phyloP scores from a whole-genome alignment of 208 protist genomes.

The Crithidia expoeki region DNA sequence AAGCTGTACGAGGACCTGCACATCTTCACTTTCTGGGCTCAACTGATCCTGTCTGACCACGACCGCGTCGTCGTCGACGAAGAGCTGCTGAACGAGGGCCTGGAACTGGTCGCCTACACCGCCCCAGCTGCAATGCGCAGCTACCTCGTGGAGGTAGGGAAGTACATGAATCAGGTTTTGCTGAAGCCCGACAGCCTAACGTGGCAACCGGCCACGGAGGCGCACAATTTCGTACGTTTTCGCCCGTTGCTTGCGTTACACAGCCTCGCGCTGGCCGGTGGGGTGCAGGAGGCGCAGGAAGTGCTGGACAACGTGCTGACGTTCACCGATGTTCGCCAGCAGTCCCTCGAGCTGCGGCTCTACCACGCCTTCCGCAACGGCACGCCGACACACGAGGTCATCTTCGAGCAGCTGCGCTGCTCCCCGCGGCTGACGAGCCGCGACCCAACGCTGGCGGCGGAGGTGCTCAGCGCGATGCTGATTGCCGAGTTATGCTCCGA shows the following conservation, averaged over 20 bases:
- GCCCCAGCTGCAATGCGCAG: conserved; percentile 26
- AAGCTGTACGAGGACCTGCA: conserved; percentile 74
- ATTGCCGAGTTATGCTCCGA: conserved; percentile 62
- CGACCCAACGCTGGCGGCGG: conserved; percentile 57
- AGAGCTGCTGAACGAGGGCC: conserved; percentile 68
- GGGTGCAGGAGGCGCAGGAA: conserved; percentile 24
- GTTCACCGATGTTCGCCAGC: conserved; percentile 47
- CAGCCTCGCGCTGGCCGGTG: conserved; percentile 27
- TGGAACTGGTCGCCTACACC: conserved; percentile 45
- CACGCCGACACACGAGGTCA: conserved; percentile 32
- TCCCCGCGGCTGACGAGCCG: conserved; percentile 35
- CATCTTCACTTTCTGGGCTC: conserved; percentile 77
- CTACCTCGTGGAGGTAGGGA: conserved; percentile 73
- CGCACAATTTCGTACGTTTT: conserved; percentile 50
- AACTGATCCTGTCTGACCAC: conserved; percentile 68
- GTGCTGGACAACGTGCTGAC: conserved; percentile 29
- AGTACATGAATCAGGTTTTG: conserved; percentile 29
- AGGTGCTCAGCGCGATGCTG: conserved; percentile 71
- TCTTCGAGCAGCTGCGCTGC: conserved; percentile 63
- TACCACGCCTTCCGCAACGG: conserved; percentile 57
- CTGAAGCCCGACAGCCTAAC: conserved; percentile 17
- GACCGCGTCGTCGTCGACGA: conserved; percentile 63
- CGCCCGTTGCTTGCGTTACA: conserved; percentile 52
- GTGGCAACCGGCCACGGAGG: conserved; percentile 21
- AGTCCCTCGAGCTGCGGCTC: conserved; percentile 60